phyloP scores from a whole-genome alignment of 148 eudicot species.

The Vaccinium darrowii region DNA sequence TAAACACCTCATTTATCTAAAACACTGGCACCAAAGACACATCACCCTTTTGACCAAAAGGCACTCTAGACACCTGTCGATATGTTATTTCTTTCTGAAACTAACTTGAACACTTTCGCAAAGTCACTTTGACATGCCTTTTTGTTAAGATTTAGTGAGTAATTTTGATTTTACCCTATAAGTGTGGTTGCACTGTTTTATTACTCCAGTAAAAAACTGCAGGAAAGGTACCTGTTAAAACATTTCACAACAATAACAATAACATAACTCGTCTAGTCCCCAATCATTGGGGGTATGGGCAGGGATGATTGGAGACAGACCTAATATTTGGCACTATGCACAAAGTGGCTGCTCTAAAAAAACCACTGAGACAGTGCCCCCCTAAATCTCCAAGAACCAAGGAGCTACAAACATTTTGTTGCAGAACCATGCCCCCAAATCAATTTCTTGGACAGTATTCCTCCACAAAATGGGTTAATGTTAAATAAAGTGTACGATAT shows the following conservation, averaged over 20 bases:
- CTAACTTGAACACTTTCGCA: not conserved
- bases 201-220: not conserved
- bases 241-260: too few species aligned
- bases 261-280: too few species aligned
- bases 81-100: not conserved
- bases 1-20: not conserved
- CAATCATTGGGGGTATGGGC: too few species aligned
- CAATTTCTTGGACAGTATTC: too few species aligned
- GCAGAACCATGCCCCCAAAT: too few species aligned
- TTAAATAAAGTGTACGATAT: conserved; percentile 1
- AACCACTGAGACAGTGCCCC: too few species aligned
- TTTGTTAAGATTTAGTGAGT: not conserved
- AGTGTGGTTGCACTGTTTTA: not conserved
- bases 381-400: too few species aligned
- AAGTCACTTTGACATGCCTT: not conserved
- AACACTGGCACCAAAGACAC: not conserved
- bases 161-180: not conserved
- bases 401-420: too few species aligned
- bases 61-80: not conserved
- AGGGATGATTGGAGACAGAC: too few species aligned
- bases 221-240: conserved; percentile 9
- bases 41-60: not conserved
- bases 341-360: too few species aligned
- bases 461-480: not conserved
- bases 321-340: too few species aligned